Base-by-base conservation (phyloP, 345 rosid genomes). In the Schrenkiella parvula region DNA sequence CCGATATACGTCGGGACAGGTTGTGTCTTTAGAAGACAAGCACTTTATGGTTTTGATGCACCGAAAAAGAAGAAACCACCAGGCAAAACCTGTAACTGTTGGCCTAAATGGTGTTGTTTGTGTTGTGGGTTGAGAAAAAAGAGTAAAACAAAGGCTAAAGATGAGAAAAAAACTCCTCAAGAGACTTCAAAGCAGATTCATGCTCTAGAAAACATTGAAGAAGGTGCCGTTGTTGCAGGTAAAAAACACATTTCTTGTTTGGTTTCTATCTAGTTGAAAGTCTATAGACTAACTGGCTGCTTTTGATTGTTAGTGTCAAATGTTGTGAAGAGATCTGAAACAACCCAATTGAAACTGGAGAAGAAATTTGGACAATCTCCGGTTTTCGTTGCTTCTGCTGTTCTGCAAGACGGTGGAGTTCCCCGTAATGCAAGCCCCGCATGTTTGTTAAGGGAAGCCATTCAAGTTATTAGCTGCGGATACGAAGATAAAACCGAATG, bases 401-500 rank as follows among this genome's bases (percentile, higher is more conserved):
- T 80, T 71, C 35, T 84, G 70, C 92, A 88, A 77, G 72, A 91
- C 15, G 98, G 98, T 43, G 98, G 98, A 78, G 82, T 86, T 61
- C 92, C 93, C 4, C 80, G 56, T 14, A 84, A 83, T 54, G 87
- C 93, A 10, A 84, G 87, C 55, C 88, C 92, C 8, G 98, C 90
- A 1, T 82, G 92, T 9, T 81, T 89, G 34, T 66, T 93, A 66
- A 89, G 87, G 73, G 98, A 93, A 85, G 97, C 98, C 38, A 91
- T 93, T 71, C 98, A 93, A 82, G 98, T 93, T 54, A 91, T 93
- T 75, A 93, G 98, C 79, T 90, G 97, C 22, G 98, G 98, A 34
- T 93, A 93, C 31, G 98, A 93, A 82, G 98, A 88, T 72, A 93
- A 93, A 82, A 91, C 98, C 19, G 98, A 93, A 84, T 91, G 98